Evolutionary conservation across 768 basidiomycete genomes (phyloP).

Genomic region (Cubamyces sp.): DNA sequence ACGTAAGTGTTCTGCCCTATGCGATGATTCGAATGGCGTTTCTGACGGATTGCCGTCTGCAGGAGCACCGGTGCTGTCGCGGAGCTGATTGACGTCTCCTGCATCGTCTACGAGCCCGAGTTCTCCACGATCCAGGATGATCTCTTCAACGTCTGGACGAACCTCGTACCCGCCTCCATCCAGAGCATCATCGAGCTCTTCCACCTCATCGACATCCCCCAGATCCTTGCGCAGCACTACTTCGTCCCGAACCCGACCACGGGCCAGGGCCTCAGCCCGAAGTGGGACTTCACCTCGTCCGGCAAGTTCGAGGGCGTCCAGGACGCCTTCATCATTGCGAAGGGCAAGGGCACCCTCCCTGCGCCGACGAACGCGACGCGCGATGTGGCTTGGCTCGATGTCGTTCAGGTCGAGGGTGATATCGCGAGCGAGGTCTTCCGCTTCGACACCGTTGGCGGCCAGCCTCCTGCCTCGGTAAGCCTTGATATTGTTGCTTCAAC

Average conservation of each 20-base stretch:
- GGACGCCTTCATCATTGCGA: slow-evolving; percentile 34
- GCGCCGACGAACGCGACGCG: slow-evolving; percentile 31
- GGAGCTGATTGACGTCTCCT: slow-evolving; percentile 39
- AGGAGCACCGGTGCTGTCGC: slow-evolving; percentile 49
- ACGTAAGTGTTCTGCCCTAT: slow-evolving; percentile 39
- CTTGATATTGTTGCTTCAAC: neutral
- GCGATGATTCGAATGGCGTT: neutral
- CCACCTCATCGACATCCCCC: slow-evolving; percentile 27
- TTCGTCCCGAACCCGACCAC: slow-evolving; percentile 40
- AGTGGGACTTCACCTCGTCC: slow-evolving; percentile 39
- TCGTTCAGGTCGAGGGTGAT: slow-evolving; percentile 33
- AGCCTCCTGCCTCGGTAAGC: slow-evolving; percentile 37
- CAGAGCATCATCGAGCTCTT: slow-evolving; percentile 29
- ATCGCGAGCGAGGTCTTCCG: slow-evolving; percentile 36
- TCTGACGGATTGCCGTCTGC: slow-evolving; percentile 5
- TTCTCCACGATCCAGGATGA: slow-evolving; percentile 28
- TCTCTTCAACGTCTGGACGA: slow-evolving; percentile 25
- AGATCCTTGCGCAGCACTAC: slow-evolving; percentile 41
- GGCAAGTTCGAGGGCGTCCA: slow-evolving; percentile 25
- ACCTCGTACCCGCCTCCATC: slow-evolving; percentile 19
- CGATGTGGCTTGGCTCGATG: slow-evolving; percentile 44
- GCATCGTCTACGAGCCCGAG: slow-evolving; percentile 27
- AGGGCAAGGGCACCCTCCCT: slow-evolving; percentile 32
- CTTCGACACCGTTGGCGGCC: slow-evolving; percentile 37
- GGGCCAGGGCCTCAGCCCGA: slow-evolving; percentile 35